These are phyloP conservation scores for Hevea brasiliensis DNA, from an alignment of 345 rosid species.

Conservation along the genomic window DNA sequence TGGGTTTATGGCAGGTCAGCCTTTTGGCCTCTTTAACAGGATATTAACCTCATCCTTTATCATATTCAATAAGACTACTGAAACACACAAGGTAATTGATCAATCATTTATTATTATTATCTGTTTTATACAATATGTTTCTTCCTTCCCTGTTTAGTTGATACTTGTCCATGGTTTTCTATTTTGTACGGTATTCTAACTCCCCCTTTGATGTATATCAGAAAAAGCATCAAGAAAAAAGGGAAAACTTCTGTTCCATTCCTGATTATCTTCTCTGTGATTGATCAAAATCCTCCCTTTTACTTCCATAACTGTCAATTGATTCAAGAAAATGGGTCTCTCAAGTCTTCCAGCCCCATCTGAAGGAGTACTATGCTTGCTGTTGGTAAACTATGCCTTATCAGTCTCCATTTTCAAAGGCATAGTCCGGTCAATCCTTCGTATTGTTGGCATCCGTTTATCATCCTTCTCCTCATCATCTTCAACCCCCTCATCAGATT, in stretches of 20 bases:
- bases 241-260: neutral
- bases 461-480: conserved; percentile 27
- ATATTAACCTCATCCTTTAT: conserved; percentile 8
- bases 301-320: neutral
- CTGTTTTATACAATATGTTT: neutral
- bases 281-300: neutral
- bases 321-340: conserved; percentile 56
- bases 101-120: neutral
- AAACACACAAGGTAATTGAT: conserved; percentile 16
- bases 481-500: conserved; percentile 30
- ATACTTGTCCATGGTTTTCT: too few species aligned
- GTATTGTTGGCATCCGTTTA: conserved; percentile 57
- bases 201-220: conserved; percentile 22
- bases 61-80: neutral
- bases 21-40: neutral
- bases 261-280: neutral
- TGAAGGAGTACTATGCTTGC: conserved; percentile 74
- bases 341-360: conserved; percentile 89
- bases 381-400: conserved; percentile 80
- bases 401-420: conserved; percentile 74
- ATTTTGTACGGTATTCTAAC: conserved; percentile 22
- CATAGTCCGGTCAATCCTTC: conserved; percentile 62
- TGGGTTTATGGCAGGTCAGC: conserved; percentile 19
- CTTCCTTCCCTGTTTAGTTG: neutral
- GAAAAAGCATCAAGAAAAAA: conserved; percentile 23